These are phyloP conservation scores for Fusarium continuum DNA, from an alignment of 2,329 filamentous ascomycete genomes.

Conservation along the genomic window DNA sequence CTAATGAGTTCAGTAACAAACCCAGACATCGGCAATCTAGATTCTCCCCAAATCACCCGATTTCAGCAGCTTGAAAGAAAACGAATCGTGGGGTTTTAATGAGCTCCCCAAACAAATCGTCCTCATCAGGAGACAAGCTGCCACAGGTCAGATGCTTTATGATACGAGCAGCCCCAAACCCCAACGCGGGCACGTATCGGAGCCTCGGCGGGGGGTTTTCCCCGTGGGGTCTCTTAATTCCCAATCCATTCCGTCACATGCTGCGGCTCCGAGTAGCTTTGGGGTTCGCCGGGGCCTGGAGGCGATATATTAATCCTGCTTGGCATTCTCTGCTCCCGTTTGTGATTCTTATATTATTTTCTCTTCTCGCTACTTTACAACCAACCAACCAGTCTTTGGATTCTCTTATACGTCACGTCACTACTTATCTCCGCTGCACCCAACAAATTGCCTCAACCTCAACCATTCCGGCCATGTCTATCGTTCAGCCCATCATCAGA, in stretches of 20 bases:
- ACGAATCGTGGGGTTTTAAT: background rate
- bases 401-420: background rate
- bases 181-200: slow-evolving; percentile 29
- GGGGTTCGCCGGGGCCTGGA: too few species aligned
- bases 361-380: too few species aligned
- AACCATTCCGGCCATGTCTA: slow-evolving; percentile 2
- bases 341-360: too few species aligned
- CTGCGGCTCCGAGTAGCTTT: background rate
- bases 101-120: background rate
- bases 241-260: background rate
- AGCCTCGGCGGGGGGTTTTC: slow-evolving; percentile 9
- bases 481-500: slow-evolving; percentile 10
- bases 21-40: background rate
- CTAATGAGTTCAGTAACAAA: too few species aligned
- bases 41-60: background rate
- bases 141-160: background rate
- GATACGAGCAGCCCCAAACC: background rate
- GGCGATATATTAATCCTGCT: accelerated
- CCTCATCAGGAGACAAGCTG: slow-evolving; percentile 7
- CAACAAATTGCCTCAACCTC: background rate
- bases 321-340: too few species aligned
- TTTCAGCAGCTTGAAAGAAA: background rate
- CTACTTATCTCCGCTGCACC: background rate
- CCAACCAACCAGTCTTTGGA: too few species aligned
- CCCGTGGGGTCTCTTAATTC: slow-evolving; percentile 11